phyloP scores from a whole-genome alignment of 257 asterid genomes.

The Gentiana straminea region DNA sequence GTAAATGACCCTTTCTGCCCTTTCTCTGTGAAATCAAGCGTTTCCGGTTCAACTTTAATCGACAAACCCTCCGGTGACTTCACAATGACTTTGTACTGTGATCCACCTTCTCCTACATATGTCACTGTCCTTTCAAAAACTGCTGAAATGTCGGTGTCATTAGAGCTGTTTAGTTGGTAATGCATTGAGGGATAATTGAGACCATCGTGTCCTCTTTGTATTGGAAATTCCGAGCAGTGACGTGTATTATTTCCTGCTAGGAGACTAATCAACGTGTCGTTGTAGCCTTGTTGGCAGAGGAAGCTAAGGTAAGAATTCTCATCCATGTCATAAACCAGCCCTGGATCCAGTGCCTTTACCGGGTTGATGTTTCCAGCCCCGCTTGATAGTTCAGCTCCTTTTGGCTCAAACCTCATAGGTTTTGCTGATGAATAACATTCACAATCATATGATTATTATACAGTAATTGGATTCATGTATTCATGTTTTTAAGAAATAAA shows the following conservation, averaged over 20 bases:
- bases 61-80: slow-evolving; percentile 59
- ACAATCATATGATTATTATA: no score
- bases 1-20: slow-evolving; percentile 38
- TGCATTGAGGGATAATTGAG: slow-evolving; percentile 91
- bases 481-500: no score
- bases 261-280: slow-evolving; percentile 42
- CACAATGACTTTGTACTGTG: slow-evolving; percentile 57
- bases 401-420: slow-evolving; percentile 47
- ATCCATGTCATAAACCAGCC: slow-evolving; percentile 72
- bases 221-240: slow-evolving; percentile 63
- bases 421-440: slow-evolving; percentile 29
- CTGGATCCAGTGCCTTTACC: slow-evolving; percentile 59
- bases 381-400: slow-evolving; percentile 68
- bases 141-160: slow-evolving; percentile 42
- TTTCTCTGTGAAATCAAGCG: slow-evolving; percentile 25
- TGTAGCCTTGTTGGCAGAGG: slow-evolving; percentile 72
- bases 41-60: slow-evolving; percentile 50
- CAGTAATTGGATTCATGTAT: no score
- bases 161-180: slow-evolving; percentile 34
- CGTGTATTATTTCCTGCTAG: slow-evolving; percentile 19
- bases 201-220: slow-evolving; percentile 55
- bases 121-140: slow-evolving; percentile 59
- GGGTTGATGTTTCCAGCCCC: slow-evolving; percentile 86
- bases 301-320: slow-evolving; percentile 59
- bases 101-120: slow-evolving; percentile 48